Evolutionary conservation across 164 flowering plant species (phyloP).

Genomic region (Pachysandra terminalis): DNA sequence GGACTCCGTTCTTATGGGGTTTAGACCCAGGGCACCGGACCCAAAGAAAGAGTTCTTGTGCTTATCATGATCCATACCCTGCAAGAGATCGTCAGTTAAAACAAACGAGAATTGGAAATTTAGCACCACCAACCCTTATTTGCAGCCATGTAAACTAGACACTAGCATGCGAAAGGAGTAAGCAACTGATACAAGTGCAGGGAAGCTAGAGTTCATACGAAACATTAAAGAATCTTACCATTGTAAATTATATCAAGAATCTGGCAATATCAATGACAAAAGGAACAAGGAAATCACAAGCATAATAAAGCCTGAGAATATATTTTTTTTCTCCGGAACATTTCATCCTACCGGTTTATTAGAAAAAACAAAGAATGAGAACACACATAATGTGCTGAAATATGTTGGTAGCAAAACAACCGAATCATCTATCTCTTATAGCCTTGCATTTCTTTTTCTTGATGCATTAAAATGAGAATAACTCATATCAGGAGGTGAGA

Average conservation of each 20-base stretch:
- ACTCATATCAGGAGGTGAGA: no score
- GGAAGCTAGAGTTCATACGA: background rate
- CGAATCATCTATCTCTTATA: no score
- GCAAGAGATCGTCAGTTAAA: conserved; percentile 9
- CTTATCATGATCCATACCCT: conserved; percentile 55
- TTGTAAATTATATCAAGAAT: background rate
- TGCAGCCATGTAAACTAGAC: background rate
- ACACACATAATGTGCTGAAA: no score
- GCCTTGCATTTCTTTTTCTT: no score
- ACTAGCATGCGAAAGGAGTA: background rate
- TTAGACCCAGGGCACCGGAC: conserved; percentile 44
- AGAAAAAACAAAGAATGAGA: no score
- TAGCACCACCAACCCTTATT: background rate
- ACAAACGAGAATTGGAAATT: background rate
- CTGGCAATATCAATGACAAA: background rate
- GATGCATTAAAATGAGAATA: no score
- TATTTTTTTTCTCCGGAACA: no score
- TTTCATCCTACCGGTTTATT: no score
- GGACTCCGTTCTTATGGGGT: conserved; percentile 61
- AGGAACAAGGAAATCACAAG: no score
- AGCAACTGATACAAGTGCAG: background rate
- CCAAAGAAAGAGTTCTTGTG: conserved; percentile 53
- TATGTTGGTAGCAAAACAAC: no score
- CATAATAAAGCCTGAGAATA: no score
- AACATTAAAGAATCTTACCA: background rate